Evolutionary conservation across 495 filamentous ascomycete species (phyloP), one percentile per base, ranked within the genome.

Genomic region (Penicillium soppii): DNA sequence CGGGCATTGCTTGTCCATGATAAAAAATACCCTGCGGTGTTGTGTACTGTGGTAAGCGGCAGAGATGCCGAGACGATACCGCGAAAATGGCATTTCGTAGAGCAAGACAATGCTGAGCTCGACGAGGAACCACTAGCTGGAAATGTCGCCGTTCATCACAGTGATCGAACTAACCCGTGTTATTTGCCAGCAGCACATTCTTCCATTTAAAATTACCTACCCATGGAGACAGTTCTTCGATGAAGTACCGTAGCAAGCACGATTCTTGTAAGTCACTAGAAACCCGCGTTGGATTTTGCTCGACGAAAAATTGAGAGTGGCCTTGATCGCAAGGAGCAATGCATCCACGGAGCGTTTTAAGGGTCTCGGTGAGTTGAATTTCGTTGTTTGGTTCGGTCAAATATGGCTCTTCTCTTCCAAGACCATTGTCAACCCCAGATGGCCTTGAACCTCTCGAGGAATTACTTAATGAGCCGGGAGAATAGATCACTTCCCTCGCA

Each of bases 141-240:
- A 67, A 67, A 29, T 67, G 60, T 15, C 49, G 44, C 27, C 21
- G 36, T 5, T 59, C 56, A 38, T 67, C 63, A 30, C 63, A 67
- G 38, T 59, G 56, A 27, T 67, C 63, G 40, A 67, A 67, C 63
- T 67, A 17, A 8, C 7, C 21, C 6, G 1, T 23, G 20, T 57
- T 39, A 54, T 7, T 36, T 22, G 25, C 5, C 27, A 32, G n/a
- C n/a, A n/a, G n/a, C n/a, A n/a, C n/a, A n/a, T n/a, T n/a, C 17
- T 23, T 13, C 3, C 10, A 30, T 19, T 6, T 3, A 22, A 1
- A 16, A 21, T 22, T 4, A 25, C 53, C 33, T 60, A 67, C 61
- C 63, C 58, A 64, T n/a, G 60, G 58, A 21, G 61, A 67, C 10
- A 67, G 27, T 16, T 67, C 63, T 35, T 64, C 63, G 17, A 62